Conservation (phyloP, 371 early-diverging fungal species). For the Mortierella sp. region DNA sequence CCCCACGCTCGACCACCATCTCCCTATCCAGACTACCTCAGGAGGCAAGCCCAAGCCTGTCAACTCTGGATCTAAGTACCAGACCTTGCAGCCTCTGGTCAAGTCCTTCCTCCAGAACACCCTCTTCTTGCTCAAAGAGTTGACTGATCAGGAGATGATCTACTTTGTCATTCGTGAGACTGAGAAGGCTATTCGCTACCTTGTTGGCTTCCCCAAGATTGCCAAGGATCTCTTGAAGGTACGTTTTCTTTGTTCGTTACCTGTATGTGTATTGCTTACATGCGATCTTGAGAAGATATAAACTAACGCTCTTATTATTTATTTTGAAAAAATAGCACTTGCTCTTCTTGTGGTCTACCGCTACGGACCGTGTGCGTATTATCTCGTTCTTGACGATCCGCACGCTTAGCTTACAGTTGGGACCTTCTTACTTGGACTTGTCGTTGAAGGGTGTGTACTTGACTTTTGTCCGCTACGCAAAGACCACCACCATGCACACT, state of each 20-base stretch:
- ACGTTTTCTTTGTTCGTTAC: conserved; percentile 1
- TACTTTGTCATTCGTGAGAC: conserved; percentile 86
- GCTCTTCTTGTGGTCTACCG: conserved; percentile 70
- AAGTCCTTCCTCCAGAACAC: conserved; percentile 85
- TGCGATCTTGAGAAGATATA: neutral
- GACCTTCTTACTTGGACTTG: conserved; percentile 53
- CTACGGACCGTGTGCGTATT: conserved; percentile 81
- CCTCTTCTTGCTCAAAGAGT: conserved; percentile 77
- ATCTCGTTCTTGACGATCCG: conserved; percentile 87
- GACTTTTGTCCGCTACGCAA: conserved; percentile 84
- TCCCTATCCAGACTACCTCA: conserved; percentile 61
- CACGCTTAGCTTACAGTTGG: conserved; percentile 68
- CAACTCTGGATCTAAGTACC: conserved; percentile 77
- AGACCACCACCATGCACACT: conserved; percentile 84
- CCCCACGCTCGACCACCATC: conserved; percentile 68
- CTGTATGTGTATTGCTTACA: neutral
- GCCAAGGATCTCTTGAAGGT: conserved; percentile 87
- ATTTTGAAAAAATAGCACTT: conserved; percentile 54
- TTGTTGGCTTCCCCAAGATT: conserved; percentile 85
- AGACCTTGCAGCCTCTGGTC: conserved; percentile 76
- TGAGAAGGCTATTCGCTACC: conserved; percentile 80
- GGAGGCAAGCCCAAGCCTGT: conserved; percentile 68
- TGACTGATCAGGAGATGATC: conserved; percentile 88
- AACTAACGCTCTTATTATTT: neutral
- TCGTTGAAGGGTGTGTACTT: conserved; percentile 83